These are phyloP conservation scores for Amanita rubescens DNA, from an alignment of 768 basidiomycete genomes.

Conservation along the genomic window DNA sequence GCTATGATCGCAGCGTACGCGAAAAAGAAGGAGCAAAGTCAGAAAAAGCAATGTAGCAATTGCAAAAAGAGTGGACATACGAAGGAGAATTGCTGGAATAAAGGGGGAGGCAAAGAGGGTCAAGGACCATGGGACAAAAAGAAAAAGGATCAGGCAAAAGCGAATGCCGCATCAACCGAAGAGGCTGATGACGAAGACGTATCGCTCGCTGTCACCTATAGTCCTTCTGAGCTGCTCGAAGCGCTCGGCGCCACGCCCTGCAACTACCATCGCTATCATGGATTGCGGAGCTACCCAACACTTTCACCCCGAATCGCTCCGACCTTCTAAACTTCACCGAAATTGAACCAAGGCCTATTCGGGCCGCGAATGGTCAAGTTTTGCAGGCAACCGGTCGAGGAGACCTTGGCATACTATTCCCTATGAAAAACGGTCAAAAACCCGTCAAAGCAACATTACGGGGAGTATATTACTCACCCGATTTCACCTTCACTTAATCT, in stretches of 20 bases:
- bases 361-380: slow-evolving; percentile 20
- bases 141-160: slow-evolving; percentile 14
- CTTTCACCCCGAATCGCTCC: slow-evolving; percentile 21
- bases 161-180: slow-evolving; percentile 6
- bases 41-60: slow-evolving; percentile 9
- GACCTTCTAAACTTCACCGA: slow-evolving; percentile 19
- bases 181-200: slow-evolving; percentile 14
- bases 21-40: no score
- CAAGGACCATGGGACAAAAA: slow-evolving; percentile 21
- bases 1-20: no score
- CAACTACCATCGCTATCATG: slow-evolving; percentile 11
- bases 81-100: slow-evolving; percentile 21
- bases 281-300: slow-evolving; percentile 28
- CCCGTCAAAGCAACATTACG: slow-evolving; percentile 14
- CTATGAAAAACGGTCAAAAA: slow-evolving; percentile 16
- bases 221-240: neutral
- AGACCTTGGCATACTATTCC: slow-evolving; percentile 18
- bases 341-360: slow-evolving; percentile 15
- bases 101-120: slow-evolving; percentile 25
- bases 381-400: slow-evolving; percentile 22
- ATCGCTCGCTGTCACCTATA: slow-evolving; percentile 3
- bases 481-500: slow-evolving; percentile 16
- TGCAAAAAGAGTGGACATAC: no score
- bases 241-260: neutral
- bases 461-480: slow-evolving; percentile 20